Conservation (phyloP, 2,329 filamentous ascomycete genomes). For the Fusarium solani-melongenae region DNA sequence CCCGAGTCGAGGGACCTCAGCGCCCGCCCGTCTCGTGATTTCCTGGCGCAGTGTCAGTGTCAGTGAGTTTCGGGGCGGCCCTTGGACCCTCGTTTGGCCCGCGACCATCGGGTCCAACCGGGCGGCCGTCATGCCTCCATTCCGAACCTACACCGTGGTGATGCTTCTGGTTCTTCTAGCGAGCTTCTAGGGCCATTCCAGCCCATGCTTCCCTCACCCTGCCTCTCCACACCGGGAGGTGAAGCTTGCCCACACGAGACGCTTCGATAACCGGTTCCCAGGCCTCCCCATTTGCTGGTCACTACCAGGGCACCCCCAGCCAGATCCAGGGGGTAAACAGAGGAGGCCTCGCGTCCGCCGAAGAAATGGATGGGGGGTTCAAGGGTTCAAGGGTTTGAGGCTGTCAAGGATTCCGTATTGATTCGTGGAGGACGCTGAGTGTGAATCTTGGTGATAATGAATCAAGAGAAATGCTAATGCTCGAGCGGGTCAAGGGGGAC, state of each 20-base stretch:
- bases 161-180: conserved; percentile 26
- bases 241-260: not conserved
- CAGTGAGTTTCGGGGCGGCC: conserved; percentile 4
- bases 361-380: not conserved
- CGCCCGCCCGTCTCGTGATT: conserved; percentile 39
- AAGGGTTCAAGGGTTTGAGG: not conserved
- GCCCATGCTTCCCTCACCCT: conserved; percentile 19
- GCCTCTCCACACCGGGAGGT: conserved; percentile 6
- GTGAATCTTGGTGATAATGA: not conserved
- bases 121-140: conserved; percentile 23
- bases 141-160: conserved; percentile 3
- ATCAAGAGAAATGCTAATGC: conserved; percentile 4
- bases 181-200: conserved; percentile 30
- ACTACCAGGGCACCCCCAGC: not conserved
- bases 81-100: not conserved
- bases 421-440: not conserved
- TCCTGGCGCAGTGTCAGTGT: conserved; percentile 14
- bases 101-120: conserved; percentile 39
- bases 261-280: not conserved
- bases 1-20: conserved; percentile 11
- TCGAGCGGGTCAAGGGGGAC: conserved; percentile 19
- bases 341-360: conserved; percentile 2
- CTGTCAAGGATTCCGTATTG: not conserved
- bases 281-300: not conserved
- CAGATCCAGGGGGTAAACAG: not conserved